A percentile compares a stretch with the other conserved stretches of the same genome.
Conservation (phyloP, 306 rosid genomes). For the Biancaea sappan region DNA sequence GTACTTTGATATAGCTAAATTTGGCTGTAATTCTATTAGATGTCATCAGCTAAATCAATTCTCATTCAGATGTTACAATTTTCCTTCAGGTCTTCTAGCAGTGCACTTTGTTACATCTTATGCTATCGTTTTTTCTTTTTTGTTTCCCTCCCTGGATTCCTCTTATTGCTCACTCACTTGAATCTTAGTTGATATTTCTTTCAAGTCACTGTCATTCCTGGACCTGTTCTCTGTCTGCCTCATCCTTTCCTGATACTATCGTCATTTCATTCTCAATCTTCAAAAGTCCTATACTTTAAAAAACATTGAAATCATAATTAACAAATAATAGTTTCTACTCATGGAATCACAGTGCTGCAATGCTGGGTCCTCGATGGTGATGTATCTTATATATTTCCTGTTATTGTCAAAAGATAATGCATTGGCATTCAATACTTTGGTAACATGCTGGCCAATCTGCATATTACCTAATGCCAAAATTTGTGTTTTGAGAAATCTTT, state of each 20-base stretch:
- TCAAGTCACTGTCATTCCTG: background rate
- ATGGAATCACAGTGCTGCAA: constrained; percentile 2
- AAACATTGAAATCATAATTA: background rate
- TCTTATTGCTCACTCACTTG: background rate
- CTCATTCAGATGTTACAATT: background rate
- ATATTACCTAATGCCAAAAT: background rate
- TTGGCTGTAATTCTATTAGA: constrained; percentile 3
- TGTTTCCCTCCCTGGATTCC: no score
- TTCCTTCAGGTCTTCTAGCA: constrained; percentile 2
- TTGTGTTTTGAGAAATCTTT: constrained; percentile 1
- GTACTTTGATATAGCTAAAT: background rate
- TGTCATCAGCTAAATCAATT: background rate
- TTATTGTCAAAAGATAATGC: background rate
- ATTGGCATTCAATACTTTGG: background rate
- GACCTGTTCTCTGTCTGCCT: background rate
- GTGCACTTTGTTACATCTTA: background rate
- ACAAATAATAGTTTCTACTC: background rate
- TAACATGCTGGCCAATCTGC: background rate
- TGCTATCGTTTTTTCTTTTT: constrained; percentile 16
- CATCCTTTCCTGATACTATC: background rate
- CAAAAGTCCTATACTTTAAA: background rate
- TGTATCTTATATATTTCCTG: background rate
- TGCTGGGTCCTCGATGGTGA: constrained; percentile 8
- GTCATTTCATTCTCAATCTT: background rate
- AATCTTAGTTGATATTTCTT: constrained; percentile 26